Percentiles rank a stretch among this genome's conserved stretches.
Evolutionary conservation across 2,329 filamentous ascomycete genomes (phyloP).

Genomic region (Ascochyta viciae-villosae): DNA sequence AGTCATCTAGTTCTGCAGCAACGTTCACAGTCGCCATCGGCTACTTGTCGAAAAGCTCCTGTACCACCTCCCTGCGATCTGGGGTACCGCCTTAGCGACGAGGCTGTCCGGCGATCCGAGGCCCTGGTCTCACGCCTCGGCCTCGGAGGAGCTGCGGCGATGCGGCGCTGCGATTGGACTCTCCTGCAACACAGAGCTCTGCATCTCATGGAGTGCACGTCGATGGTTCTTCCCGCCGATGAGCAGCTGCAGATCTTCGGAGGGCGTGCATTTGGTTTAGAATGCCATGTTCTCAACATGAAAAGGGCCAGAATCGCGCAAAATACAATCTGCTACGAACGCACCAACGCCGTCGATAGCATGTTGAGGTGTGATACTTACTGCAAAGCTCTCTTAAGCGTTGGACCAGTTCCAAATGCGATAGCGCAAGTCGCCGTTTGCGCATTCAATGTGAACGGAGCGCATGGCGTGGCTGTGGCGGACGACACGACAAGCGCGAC

Average conservation of each 20-base stretch:
- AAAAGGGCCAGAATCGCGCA: no score
- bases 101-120: constrained; percentile 10
- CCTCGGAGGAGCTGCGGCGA: constrained; percentile 37
- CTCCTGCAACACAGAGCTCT: constrained; percentile 12
- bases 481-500: constrained; percentile 31
- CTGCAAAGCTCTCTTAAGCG: not conserved
- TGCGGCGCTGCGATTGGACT: constrained; percentile 32
- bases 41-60: not conserved
- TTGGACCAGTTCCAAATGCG: not conserved
- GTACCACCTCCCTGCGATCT: not conserved
- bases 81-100: constrained; percentile 9
- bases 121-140: constrained; percentile 11
- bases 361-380: not conserved
- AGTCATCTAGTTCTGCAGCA: constrained; percentile 7
- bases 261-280: no score
- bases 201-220: not conserved
- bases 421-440: not conserved
- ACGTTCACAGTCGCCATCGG: not conserved
- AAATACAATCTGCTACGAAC: no score
- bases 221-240: no score
- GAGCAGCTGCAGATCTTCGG: no score
- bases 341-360: not conserved
- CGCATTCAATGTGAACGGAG: not conserved
- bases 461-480: constrained; percentile 18
- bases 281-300: no score